These are phyloP conservation scores for Emericellopsis cladophorae DNA, from an alignment of 2,329 filamentous ascomycete species.

Conservation along the genomic window DNA sequence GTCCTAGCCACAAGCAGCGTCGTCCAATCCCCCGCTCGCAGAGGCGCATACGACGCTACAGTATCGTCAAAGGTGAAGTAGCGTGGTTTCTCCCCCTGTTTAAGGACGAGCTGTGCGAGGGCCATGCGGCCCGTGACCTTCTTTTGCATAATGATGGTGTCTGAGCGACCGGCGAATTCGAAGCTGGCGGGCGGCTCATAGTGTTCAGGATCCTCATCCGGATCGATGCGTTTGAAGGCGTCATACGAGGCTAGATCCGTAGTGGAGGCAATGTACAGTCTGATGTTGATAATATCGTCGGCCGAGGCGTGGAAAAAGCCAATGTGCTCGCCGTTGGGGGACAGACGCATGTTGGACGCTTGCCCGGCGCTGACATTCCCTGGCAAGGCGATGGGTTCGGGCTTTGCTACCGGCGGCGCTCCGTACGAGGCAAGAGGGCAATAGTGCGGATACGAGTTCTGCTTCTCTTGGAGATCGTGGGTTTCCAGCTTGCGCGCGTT, in stretches of 20 bases:
- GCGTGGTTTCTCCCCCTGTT: conserved; percentile 11
- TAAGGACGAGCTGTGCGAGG: conserved; percentile 19
- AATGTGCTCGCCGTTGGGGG: conserved; percentile 20
- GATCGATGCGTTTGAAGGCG: background rate
- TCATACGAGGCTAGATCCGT: conserved; percentile 3
- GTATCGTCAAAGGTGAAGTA: conserved; percentile 12
- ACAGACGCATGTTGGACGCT: conserved; percentile 17
- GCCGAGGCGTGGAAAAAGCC: conserved; percentile 17
- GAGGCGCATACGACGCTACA: conserved; percentile 13
- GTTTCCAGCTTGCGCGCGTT: conserved; percentile 9
- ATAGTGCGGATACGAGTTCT: conserved; percentile 14
- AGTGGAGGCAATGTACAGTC: conserved; percentile 18
- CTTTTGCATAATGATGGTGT: conserved; percentile 19
- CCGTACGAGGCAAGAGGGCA: conserved; percentile 16
- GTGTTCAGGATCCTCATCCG: conserved; percentile 7
- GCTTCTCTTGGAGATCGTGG: conserved; percentile 3
- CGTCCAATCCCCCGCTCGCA: conserved; percentile 11
- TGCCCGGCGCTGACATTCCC: conserved; percentile 1
- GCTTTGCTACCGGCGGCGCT: conserved; percentile 6
- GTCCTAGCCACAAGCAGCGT: conserved; percentile 22
- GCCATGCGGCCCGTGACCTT: conserved; percentile 17
- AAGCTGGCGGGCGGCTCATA: conserved; percentile 16
- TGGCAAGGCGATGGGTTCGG: conserved; percentile 11
- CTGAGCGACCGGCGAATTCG: conserved; percentile 18
- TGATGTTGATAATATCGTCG: conserved; percentile 10